phyloP scores from a whole-genome alignment of 345 rosid genomes.

The Salix purpurea region DNA sequence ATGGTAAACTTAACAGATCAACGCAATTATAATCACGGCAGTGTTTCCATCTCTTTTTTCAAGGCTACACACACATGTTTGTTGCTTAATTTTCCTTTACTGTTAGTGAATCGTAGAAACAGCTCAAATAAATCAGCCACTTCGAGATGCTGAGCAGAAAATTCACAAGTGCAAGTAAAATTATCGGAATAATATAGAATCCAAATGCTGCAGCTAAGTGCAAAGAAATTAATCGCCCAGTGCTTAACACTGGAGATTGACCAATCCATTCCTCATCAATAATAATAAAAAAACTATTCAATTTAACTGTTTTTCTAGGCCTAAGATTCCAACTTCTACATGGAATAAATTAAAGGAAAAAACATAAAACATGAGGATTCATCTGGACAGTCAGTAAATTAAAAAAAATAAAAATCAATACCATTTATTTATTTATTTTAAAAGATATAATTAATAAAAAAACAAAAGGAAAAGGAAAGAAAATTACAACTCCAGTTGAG shows the following conservation, averaged over 20 bases:
- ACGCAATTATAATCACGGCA: no score
- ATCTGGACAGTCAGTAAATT: background rate
- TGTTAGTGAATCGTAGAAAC: background rate
- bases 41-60: no score
- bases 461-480: background rate
- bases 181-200: background rate
- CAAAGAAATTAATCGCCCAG: background rate
- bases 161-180: background rate
- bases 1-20: no score
- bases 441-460: background rate
- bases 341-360: no score
- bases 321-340: background rate
- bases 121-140: background rate
- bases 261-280: background rate
- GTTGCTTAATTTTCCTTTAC: background rate
- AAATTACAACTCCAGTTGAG: constrained; percentile 69
- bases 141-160: no score
- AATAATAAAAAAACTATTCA: background rate
- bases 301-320: background rate
- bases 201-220: background rate
- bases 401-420: background rate
- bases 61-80: background rate
- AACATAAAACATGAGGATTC: no score
- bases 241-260: background rate
- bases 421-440: no score